Base-by-base conservation (phyloP, 768 basidiomycete genomes). In the Mycena capillaripes region DNA sequence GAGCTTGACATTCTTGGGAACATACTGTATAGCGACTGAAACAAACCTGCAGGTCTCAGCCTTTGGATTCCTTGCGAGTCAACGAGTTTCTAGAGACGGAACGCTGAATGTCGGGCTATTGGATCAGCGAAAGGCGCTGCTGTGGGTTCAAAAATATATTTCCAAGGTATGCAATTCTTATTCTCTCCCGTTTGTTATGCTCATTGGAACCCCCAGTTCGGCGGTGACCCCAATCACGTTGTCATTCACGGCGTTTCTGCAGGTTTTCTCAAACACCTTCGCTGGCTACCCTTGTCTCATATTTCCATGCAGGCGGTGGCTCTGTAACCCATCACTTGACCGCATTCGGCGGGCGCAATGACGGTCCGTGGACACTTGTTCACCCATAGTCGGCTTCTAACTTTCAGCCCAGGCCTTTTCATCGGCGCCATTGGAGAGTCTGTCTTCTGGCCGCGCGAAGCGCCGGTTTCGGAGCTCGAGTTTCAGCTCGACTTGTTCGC, bases 401-500 rank as follows among this genome's bases (percentile, higher is more conserved):
- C 30, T 67, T 59, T 42, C 44, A 23, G 44, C 44, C 23, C n/a
- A 58, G 66, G 67, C 57, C 59, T 68, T 50, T 68, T 68, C 46
- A 21, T 68, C 27, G 67, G 58, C 36, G 67, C 67, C 48, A 68
- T 68, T 29, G 67, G 67, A 50, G 67, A 68, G 36, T 68, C 67
- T n/a, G 58, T 66, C 40, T 66, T 66, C 52, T 66, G 64, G 64
- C 64, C 64, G 38, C 55, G 64, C 21, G 64, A 66, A 57, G 36
- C 64, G 29, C 64, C 64, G 32, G 64, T 66, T 38, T 55, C 64
- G 38, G 53, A 56, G 55, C 67, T 61, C 48, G 67, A 68, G 34
- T 68, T 68, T 58, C 67, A 68, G 58, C 61, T 68, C 67, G 67
- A 68, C 34, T 68, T 68, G 67, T 68, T 68, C 67, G 67, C 67